phyloP scores from a whole-genome alignment of 2,329 filamentous ascomycete genomes.

The Diplodia corticola region DNA sequence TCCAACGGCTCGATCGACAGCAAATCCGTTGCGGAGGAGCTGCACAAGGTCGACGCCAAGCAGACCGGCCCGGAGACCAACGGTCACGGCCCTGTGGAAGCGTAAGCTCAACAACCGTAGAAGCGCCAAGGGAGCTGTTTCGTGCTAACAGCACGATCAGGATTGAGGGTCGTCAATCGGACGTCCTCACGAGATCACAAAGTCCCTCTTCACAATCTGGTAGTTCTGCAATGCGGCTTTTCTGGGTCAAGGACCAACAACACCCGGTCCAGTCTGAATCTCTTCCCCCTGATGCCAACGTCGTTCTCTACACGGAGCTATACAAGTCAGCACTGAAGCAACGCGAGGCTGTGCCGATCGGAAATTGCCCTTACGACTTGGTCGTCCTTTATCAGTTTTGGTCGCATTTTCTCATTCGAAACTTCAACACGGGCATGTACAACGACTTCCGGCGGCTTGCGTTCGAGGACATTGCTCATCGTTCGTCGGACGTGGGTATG shows the following conservation, averaged over 20 bases:
- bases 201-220: slow-evolving; percentile 27
- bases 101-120: slow-evolving; percentile 31
- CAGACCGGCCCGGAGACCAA: slow-evolving; percentile 40
- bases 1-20: slow-evolving; percentile 59
- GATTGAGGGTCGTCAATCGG: slow-evolving; percentile 24
- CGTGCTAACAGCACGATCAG: slow-evolving; percentile 30
- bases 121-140: slow-evolving; percentile 25
- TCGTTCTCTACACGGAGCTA: slow-evolving; percentile 52
- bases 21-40: slow-evolving; percentile 51
- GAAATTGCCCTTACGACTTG: slow-evolving; percentile 58
- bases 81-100: slow-evolving; percentile 35
- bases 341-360: slow-evolving; percentile 47
- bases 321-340: slow-evolving; percentile 52
- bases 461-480: slow-evolving; percentile 60
- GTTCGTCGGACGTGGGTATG: slow-evolving; percentile 57
- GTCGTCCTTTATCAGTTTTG: slow-evolving; percentile 72
- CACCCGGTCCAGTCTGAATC: slow-evolving; percentile 41
- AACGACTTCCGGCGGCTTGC: slow-evolving; percentile 69
- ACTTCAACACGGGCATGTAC: slow-evolving; percentile 76
- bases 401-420: slow-evolving; percentile 69
- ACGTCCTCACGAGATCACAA: slow-evolving; percentile 27
- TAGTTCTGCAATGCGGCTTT: slow-evolving; percentile 34
- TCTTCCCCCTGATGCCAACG: slow-evolving; percentile 46
- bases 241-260: slow-evolving; percentile 54
- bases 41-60: slow-evolving; percentile 43